These are phyloP conservation scores for Rossbeevera mucosa DNA, from an alignment of 768 basidiomycete species.

Conservation along the genomic window DNA sequence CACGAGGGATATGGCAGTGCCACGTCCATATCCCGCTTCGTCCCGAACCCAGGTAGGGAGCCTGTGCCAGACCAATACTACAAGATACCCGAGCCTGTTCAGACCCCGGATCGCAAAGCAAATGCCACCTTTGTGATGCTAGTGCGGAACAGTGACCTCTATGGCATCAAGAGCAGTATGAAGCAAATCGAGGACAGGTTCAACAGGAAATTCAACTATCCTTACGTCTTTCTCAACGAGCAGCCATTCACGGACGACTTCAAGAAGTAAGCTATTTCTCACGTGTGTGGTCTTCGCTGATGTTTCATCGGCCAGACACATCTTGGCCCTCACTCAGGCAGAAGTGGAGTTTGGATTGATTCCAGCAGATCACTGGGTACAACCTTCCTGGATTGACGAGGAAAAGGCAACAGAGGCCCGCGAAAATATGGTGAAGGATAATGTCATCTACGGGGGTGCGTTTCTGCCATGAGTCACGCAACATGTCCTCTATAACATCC, in stretches of 20 bases:
- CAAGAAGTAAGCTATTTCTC: conserved; percentile 44
- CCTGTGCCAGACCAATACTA: conserved; percentile 60
- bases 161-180: conserved; percentile 59
- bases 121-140: conserved; percentile 84
- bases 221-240: conserved; percentile 89
- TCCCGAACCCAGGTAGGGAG: conserved; percentile 44
- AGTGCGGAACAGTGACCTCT: conserved; percentile 60
- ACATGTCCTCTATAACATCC: neutral
- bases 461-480: conserved; percentile 2
- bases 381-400: conserved; percentile 78
- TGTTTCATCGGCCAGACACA: conserved; percentile 22
- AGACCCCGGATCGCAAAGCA: conserved; percentile 53
- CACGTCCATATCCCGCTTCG: conserved; percentile 35
- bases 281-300: conserved; percentile 3
- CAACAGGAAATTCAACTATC: conserved; percentile 74
- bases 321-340: conserved; percentile 27
- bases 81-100: conserved; percentile 33
- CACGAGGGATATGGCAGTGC: conserved; percentile 40
- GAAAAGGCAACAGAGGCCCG: conserved; percentile 51
- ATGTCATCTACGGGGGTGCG: conserved; percentile 64
- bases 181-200: conserved; percentile 83
- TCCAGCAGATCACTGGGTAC: conserved; percentile 66
- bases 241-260: conserved; percentile 73
- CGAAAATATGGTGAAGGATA: conserved; percentile 56
- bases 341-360: conserved; percentile 57